Percentiles rank a stretch among this genome's conserved stretches.
phyloP scores from a whole-genome alignment of 2,329 filamentous ascomycete genomes.

The Juglanconis oblonga region DNA sequence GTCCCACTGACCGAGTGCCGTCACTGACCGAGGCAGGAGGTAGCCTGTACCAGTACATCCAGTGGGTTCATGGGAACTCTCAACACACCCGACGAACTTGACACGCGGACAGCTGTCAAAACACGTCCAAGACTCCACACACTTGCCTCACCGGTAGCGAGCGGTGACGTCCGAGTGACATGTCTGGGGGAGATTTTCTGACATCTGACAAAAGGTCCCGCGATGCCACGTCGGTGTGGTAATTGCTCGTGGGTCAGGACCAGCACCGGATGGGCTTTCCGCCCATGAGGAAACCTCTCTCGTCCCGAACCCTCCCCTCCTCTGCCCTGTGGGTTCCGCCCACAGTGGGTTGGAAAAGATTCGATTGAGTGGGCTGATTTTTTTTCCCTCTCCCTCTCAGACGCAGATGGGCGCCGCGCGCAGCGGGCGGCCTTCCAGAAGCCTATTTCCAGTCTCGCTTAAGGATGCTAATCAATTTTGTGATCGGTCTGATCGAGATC shows the following conservation, averaged over 20 bases:
- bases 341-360: neutral
- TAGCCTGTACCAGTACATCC: neutral
- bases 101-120: constrained; percentile 19
- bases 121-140: constrained; percentile 7
- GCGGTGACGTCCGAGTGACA: constrained; percentile 18
- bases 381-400: neutral
- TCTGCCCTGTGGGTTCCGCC: constrained; percentile 5
- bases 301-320: neutral
- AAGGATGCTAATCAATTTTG: constrained; percentile 3
- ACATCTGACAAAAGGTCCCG: constrained; percentile 8
- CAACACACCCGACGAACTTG: neutral
- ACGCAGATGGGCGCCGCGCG: neutral
- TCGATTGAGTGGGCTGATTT: constrained; percentile 9
- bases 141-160: constrained; percentile 1
- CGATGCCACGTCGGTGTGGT: constrained; percentile 14
- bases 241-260: constrained; percentile 10
- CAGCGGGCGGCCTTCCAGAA: constrained; percentile 1
- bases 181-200: constrained; percentile 2
- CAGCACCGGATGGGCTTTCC: constrained; percentile 3
- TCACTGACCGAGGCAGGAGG: neutral
- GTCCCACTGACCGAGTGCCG: neutral
- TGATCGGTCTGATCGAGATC: constrained; percentile 18
- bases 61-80: neutral
- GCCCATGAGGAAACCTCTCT: neutral
- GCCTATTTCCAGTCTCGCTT: neutral